Evolutionary conservation across 768 basidiomycete genomes (phyloP).

Genomic region (Amanita rubescens): DNA sequence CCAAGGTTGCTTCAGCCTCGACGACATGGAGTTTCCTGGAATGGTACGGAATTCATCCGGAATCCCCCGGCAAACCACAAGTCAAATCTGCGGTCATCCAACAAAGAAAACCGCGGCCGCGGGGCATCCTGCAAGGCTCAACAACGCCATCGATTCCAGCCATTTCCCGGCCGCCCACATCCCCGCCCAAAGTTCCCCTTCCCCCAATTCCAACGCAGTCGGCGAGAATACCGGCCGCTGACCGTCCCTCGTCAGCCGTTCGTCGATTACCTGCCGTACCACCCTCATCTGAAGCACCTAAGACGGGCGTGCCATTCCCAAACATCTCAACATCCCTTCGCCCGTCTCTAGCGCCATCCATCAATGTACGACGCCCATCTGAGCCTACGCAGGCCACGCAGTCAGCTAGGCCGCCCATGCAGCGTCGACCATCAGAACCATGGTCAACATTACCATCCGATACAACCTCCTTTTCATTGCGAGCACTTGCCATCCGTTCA

Average conservation of each 20-base stretch:
- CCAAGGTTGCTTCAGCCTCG: conserved; percentile 24
- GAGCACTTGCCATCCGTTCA: background rate
- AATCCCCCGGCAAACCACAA: conserved; percentile 18
- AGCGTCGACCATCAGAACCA: background rate
- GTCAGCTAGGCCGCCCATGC: background rate
- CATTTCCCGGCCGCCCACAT: conserved; percentile 1
- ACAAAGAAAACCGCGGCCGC: background rate
- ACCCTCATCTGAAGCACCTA: background rate
- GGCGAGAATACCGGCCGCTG: background rate
- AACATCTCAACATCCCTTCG: background rate
- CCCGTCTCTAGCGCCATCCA: background rate
- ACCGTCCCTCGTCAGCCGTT: background rate
- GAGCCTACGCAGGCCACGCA: background rate
- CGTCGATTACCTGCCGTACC: conserved; percentile 6
- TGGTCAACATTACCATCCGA: background rate
- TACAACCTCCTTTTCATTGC: background rate
- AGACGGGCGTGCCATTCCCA: background rate
- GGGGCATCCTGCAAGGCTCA: conserved; percentile 1
- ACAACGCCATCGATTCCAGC: background rate
- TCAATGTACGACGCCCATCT: background rate
- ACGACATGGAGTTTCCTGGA: conserved; percentile 29
- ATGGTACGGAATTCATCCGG: conserved; percentile 29
- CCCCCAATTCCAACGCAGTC: conserved; percentile 1
- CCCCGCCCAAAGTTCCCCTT: conserved; percentile 3
- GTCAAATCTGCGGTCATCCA: background rate